A percentile compares a stretch with the other conserved stretches of the same genome.
Evolutionary conservation across 1,139 yeast species (phyloP).

Genomic region (Tardiomyces blankii): DNA sequence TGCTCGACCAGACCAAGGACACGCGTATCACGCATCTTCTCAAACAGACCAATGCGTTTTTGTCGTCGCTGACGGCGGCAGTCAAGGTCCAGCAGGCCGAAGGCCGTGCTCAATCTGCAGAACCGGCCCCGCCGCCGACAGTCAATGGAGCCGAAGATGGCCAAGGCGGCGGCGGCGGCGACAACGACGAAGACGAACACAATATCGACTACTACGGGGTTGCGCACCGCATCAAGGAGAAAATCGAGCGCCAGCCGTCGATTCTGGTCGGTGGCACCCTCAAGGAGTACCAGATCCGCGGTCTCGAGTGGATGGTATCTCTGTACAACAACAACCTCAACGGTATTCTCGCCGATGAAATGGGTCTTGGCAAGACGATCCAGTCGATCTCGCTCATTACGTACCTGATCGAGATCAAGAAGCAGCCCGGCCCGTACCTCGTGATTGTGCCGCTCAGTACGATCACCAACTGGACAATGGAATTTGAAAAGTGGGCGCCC

Average conservation of each 20-base stretch:
- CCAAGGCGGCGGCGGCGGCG: conserved; percentile 29
- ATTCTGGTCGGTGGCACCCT: conserved; percentile 86
- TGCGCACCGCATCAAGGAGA: conserved; percentile 83
- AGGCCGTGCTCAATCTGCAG: conserved; percentile 14
- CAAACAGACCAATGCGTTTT: conserved; percentile 80
- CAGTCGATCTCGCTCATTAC: conserved; percentile 73
- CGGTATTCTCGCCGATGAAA: conserved; percentile 91
- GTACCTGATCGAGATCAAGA: conserved; percentile 59
- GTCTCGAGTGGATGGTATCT: conserved; percentile 98
- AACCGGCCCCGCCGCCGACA: conserved; percentile 27
- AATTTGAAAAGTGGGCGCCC: conserved; percentile 94
- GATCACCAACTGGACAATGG: conserved; percentile 90
- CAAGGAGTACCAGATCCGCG: conserved; percentile 89
- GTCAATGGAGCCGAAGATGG: conserved; percentile 39
- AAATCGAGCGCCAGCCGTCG: conserved; percentile 66
- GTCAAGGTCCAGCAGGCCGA: conserved; percentile 68
- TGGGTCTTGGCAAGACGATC: conserved; percentile 86
- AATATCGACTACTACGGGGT: conserved; percentile 88
- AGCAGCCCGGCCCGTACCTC: conserved; percentile 46
- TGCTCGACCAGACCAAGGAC: conserved; percentile 93
- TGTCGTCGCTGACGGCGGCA: conserved; percentile 84
- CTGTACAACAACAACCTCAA: conserved; percentile 84
- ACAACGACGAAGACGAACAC: conserved; percentile 41
- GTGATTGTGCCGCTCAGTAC: conserved; percentile 94
- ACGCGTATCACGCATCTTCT: conserved; percentile 93